These are phyloP conservation scores for Apiospora arundinis DNA, from an alignment of 2,329 filamentous ascomycete species.

Conservation along the genomic window DNA sequence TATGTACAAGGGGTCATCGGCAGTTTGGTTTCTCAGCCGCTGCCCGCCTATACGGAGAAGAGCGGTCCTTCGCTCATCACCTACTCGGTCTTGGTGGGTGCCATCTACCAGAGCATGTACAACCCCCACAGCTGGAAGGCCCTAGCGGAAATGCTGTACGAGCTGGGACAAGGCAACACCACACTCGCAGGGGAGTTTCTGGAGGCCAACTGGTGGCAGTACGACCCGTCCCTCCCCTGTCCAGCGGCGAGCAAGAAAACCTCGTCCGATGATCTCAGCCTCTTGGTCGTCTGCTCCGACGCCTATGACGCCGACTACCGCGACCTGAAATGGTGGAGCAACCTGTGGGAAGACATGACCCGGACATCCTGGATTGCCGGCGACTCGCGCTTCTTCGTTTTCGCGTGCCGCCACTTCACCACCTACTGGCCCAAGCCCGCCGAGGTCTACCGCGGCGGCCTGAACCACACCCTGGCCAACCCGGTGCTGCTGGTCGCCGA, in stretches of 20 bases:
- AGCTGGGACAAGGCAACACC: slow-evolving; percentile 52
- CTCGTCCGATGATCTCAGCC: slow-evolving; percentile 45
- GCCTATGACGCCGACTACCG: slow-evolving; percentile 51
- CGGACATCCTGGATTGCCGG: slow-evolving; percentile 52
- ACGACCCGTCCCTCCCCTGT: slow-evolving; percentile 46
- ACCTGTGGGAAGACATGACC: slow-evolving; percentile 56
- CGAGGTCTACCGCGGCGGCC: slow-evolving; percentile 53
- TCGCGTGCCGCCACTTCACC: slow-evolving; percentile 54
- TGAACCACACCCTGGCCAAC: slow-evolving; percentile 50
- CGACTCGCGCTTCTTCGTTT: slow-evolving; percentile 51
- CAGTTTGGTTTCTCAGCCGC: slow-evolving; percentile 46
- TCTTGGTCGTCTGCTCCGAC: slow-evolving; percentile 54
- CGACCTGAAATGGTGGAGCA: slow-evolving; percentile 52
- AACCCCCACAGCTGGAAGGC: slow-evolving; percentile 50
- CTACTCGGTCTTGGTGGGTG: slow-evolving; percentile 48
- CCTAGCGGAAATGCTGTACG: slow-evolving; percentile 48
- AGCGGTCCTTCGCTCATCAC: slow-evolving; percentile 53
- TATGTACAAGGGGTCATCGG: slow-evolving; percentile 48
- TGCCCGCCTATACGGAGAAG: slow-evolving; percentile 44
- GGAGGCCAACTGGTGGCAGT: slow-evolving; percentile 52
- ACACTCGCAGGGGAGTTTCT: slow-evolving; percentile 48
- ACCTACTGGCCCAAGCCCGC: slow-evolving; percentile 53
- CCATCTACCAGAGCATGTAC: slow-evolving; percentile 52
- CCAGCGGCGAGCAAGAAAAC: slow-evolving; percentile 36
- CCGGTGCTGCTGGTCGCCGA: slow-evolving; percentile 56